These are phyloP conservation scores for Aphanomyces cochlioides DNA, from an alignment of 352 stramenopile species.

Conservation along the genomic window DNA sequence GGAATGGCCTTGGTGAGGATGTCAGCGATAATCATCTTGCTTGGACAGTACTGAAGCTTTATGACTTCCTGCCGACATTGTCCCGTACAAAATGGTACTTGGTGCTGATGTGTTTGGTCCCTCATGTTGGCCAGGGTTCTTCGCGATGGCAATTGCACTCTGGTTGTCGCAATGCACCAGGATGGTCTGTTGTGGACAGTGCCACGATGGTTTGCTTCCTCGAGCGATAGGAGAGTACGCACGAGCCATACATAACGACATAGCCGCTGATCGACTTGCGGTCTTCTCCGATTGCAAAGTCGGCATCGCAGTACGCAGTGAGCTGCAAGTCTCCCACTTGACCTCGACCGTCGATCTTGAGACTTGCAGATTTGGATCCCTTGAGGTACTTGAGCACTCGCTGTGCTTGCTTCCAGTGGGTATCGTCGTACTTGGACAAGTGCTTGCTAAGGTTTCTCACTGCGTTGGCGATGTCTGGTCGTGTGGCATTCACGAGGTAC, in stretches of 20 bases:
- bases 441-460: too few relatives aligned
- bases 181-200: neutral
- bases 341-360: too few relatives aligned
- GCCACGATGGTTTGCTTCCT: neutral
- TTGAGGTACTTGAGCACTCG: too few relatives aligned
- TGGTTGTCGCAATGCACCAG: neutral
- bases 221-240: neutral
- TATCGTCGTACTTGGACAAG: too few relatives aligned
- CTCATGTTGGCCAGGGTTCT: neutral
- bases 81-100: constrained; percentile 8
- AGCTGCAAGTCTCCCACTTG: too few relatives aligned
- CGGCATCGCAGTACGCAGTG: too few relatives aligned
- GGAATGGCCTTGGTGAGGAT: constrained; percentile 8
- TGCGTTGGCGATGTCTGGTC: neutral
- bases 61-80: neutral
- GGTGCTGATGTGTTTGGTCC: constrained; percentile 8
- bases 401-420: too few relatives aligned
- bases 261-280: too few relatives aligned
- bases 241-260: too few relatives aligned
- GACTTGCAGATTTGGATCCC: too few relatives aligned
- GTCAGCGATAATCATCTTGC: neutral
- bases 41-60: neutral
- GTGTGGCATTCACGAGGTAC: constrained; percentile 23
- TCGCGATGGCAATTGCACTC: constrained; percentile 6
- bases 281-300: too few relatives aligned